Conservation (phyloP, 1,139 yeast species). For the Martiniozyma asiatica region DNA sequence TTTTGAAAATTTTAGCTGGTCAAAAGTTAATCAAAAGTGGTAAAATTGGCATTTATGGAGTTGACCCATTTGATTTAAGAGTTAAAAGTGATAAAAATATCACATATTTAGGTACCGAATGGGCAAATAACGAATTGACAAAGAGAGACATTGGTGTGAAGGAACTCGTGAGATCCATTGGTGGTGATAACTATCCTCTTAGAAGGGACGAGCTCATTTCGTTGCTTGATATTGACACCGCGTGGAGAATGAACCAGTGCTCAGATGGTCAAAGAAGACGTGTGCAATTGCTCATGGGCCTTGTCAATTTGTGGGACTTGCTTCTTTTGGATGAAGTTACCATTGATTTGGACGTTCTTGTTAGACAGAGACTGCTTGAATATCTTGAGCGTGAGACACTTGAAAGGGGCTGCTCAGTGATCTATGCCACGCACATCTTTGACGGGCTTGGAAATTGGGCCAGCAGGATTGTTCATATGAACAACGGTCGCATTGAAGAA, state of each 20-base stretch:
- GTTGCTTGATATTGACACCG: slow-evolving; percentile 70
- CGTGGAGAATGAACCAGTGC: slow-evolving; percentile 86
- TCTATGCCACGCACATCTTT: slow-evolving; percentile 93
- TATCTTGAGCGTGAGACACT: slow-evolving; percentile 64
- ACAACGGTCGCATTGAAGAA: slow-evolving; percentile 43
- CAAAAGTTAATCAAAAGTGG: slow-evolving; percentile 77
- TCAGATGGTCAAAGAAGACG: slow-evolving; percentile 93
- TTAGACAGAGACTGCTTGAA: slow-evolving; percentile 58
- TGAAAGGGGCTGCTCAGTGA: slow-evolving; percentile 52
- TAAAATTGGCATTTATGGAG: slow-evolving; percentile 55
- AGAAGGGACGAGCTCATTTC: slow-evolving; percentile 66
- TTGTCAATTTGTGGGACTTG: slow-evolving; percentile 80
- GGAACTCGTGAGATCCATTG: slow-evolving; percentile 66
- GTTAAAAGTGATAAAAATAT: slow-evolving; percentile 33
- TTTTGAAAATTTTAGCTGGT: slow-evolving; percentile 77
- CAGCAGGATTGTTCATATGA: slow-evolving; percentile 68
- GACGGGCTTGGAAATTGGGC: slow-evolving; percentile 92
- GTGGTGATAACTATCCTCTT: slow-evolving; percentile 62
- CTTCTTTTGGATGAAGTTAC: slow-evolving; percentile 87
- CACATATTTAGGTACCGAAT: slow-evolving; percentile 93
- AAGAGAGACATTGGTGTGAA: slow-evolving; percentile 84
- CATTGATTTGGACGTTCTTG: slow-evolving; percentile 88
- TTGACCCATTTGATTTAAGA: slow-evolving; percentile 68
- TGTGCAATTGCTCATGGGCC: slow-evolving; percentile 89
- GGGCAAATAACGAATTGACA: slow-evolving; percentile 90